Percentiles rank a stretch among this genome's conserved stretches.
Evolutionary conservation across 2,329 filamentous ascomycete species (phyloP).

Genomic region (Cladosporium phlei): DNA sequence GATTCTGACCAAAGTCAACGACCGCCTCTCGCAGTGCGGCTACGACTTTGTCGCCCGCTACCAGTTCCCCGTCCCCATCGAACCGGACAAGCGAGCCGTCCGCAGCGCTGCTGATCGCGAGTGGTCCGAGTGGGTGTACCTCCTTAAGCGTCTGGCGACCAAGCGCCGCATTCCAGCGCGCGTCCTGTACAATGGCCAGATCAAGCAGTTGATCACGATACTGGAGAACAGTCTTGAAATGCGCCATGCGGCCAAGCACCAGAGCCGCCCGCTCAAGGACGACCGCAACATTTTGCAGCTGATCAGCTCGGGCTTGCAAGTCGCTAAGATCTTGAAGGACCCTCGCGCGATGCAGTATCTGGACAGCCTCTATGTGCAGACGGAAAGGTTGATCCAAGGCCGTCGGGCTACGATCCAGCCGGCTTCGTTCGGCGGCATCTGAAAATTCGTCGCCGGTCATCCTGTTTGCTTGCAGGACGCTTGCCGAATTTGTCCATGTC

Average conservation of each 20-base stretch:
- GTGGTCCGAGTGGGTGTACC: constrained; percentile 89
- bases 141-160: constrained; percentile 78
- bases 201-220: constrained; percentile 85
- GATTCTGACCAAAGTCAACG: constrained; percentile 75
- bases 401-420: constrained; percentile 19
- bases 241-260: constrained; percentile 78
- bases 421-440: constrained; percentile 6
- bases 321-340: constrained; percentile 82
- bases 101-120: constrained; percentile 72
- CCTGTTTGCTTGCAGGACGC: too few species aligned
- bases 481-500: too few species aligned
- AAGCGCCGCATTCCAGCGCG: constrained; percentile 80
- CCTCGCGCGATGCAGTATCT: constrained; percentile 77
- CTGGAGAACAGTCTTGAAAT: constrained; percentile 85
- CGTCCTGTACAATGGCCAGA: constrained; percentile 79
- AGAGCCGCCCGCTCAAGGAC: constrained; percentile 77
- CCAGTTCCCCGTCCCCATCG: constrained; percentile 81
- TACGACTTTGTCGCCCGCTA: constrained; percentile 90
- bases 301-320: constrained; percentile 80
- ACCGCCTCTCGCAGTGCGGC: constrained; percentile 76
- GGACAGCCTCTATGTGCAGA: constrained; percentile 75
- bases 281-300: constrained; percentile 84
- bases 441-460: too few species aligned
- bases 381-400: constrained; percentile 68
- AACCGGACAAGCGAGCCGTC: constrained; percentile 74